Percentiles rank a stretch among this genome's conserved stretches.
phyloP scores from a whole-genome alignment of 805 yeast genomes.

The Cyberlindnera galapagoensis region DNA sequence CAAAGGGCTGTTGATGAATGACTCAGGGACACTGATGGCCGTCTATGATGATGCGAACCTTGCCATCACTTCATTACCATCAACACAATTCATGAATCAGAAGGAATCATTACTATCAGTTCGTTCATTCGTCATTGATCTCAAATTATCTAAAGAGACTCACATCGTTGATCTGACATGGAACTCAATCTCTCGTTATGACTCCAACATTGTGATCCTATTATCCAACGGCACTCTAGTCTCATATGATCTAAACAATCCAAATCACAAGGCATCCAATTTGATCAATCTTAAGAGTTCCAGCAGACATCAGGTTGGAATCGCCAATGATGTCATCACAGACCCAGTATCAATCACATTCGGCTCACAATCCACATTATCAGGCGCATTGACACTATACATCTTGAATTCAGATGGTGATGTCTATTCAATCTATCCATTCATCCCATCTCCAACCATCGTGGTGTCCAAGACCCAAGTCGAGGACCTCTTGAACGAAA shows the following conservation, averaged over 20 bases:
- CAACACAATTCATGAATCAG: slow-evolving; percentile 7
- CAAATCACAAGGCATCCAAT: slow-evolving; percentile 21
- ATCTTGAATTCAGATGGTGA: slow-evolving; percentile 51
- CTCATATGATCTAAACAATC: slow-evolving; percentile 30
- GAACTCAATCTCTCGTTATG: slow-evolving; percentile 37
- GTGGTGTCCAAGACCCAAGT: slow-evolving; percentile 29
- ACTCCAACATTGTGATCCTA: slow-evolving; percentile 38
- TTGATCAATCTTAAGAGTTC: slow-evolving; percentile 17
- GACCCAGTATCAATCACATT: slow-evolving; percentile 22
- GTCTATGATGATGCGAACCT: slow-evolving; percentile 29
- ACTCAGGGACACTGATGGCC: slow-evolving; percentile 37
- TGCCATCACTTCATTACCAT: slow-evolving; percentile 28
- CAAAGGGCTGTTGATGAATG: slow-evolving; percentile 30
- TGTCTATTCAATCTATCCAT: slow-evolving; percentile 57
- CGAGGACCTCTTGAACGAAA: slow-evolving; percentile 28
- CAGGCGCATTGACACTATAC: slow-evolving; percentile 47
- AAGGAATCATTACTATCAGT: slow-evolving; percentile 1
- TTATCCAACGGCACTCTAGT: slow-evolving; percentile 27
- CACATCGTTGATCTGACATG: slow-evolving; percentile 34
- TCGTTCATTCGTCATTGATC: slow-evolving; percentile 25
- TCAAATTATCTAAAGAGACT: slow-evolving; percentile 22
- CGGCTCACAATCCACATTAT: slow-evolving; percentile 13
- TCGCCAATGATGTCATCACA: slow-evolving; percentile 15
- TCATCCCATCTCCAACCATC: slow-evolving; percentile 43
- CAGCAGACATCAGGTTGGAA: slow-evolving; percentile 11